Conservation (phyloP, 2,329 filamentous ascomycete genomes). For the Biscogniauxia mediterranea region DNA sequence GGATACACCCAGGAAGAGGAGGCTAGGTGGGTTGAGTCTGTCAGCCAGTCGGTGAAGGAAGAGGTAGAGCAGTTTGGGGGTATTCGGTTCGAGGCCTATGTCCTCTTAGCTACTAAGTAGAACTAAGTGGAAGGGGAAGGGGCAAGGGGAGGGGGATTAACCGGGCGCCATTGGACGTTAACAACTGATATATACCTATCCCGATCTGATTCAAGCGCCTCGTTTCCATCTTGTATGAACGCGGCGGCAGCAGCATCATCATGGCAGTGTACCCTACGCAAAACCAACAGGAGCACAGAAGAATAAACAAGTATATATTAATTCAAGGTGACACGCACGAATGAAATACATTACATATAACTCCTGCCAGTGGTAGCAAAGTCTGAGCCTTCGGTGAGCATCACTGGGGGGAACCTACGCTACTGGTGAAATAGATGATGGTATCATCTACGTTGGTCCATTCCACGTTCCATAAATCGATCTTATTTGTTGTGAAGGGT, state of each 20-base stretch:
- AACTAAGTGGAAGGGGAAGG: constrained; percentile 1
- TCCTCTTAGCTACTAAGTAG: constrained; percentile 28
- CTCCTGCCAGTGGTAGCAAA: no score
- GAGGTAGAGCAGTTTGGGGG: constrained; percentile 26
- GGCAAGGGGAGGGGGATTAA: neutral
- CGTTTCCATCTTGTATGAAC: neutral
- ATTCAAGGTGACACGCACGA: neutral
- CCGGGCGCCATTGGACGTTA: neutral
- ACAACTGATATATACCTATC: neutral
- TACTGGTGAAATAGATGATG: no score
- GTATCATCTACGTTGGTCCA: no score
- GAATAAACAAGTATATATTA: neutral
- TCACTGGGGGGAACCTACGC: no score
- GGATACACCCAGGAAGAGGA: constrained; percentile 27
- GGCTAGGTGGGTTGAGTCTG: constrained; percentile 22
- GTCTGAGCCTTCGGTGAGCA: no score
- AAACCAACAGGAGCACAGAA: neutral
- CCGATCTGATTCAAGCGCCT: neutral
- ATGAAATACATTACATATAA: no score
- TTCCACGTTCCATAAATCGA: no score
- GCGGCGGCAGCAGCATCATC: neutral
- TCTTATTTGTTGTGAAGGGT: no score
- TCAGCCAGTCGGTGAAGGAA: constrained; percentile 24
- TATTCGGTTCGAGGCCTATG: constrained; percentile 25
- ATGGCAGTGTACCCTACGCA: neutral